These are phyloP conservation scores for Blastobotrys petasosporus DNA, from an alignment of 1,139 yeast species.

Conservation along the genomic window DNA sequence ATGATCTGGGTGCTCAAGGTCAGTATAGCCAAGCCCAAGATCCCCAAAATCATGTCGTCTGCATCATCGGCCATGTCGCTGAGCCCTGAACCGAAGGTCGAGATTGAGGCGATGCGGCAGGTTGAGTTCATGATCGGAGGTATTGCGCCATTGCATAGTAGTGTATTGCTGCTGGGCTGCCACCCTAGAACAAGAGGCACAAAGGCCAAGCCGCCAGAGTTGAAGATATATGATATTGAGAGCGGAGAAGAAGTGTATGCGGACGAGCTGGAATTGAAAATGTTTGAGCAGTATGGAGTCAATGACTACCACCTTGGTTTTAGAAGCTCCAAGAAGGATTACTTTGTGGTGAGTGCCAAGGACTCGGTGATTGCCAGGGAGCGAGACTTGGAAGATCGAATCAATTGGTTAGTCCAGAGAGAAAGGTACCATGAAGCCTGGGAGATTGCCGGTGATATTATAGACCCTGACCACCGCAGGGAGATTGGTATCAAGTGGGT, in stretches of 20 bases:
- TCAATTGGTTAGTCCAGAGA: conserved; percentile 63
- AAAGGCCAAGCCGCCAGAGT: conserved; percentile 48
- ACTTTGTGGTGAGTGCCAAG: conserved; percentile 69
- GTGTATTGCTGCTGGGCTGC: conserved; percentile 40
- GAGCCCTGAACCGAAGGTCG: conserved; percentile 46
- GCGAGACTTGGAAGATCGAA: conserved; percentile 58
- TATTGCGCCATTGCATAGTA: conserved; percentile 49
- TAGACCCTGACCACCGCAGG: conserved; percentile 47
- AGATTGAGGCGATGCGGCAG: conserved; percentile 49
- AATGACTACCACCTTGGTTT: conserved; percentile 64
- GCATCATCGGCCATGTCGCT: conserved; percentile 25
- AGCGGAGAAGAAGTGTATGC: conserved; percentile 75
- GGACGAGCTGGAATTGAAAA: conserved; percentile 68
- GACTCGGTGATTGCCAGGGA: conserved; percentile 78
- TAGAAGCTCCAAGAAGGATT: conserved; percentile 35
- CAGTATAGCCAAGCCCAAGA: conserved; percentile 14
- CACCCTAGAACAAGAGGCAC: not conserved
- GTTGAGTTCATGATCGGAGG: conserved; percentile 71
- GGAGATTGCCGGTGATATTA: conserved; percentile 59
- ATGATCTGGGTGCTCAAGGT: conserved; percentile 69
- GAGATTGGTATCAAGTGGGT: conserved; percentile 60
- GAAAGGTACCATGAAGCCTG: conserved; percentile 63
- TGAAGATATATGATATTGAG: conserved; percentile 57
- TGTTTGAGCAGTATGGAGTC: conserved; percentile 56
- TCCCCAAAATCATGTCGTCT: conserved; percentile 19